Conservation (phyloP, 768 basidiomycete genomes). For the Clitopilus passeckerianus region DNA sequence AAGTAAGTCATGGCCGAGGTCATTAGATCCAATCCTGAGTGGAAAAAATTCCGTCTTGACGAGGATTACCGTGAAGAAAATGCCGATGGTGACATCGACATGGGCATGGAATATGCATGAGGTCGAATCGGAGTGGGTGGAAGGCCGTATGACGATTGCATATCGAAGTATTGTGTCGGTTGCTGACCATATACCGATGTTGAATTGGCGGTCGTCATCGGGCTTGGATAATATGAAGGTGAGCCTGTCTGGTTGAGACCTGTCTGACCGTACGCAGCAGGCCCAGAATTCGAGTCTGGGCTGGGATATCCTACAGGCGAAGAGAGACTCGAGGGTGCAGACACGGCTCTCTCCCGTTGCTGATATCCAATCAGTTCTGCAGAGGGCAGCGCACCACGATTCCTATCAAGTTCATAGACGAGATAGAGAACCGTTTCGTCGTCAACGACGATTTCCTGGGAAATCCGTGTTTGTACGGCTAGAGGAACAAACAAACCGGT, state of each 20-base stretch:
- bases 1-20: neutral
- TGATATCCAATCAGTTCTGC: constrained; percentile 55
- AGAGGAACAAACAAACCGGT: constrained; percentile 16
- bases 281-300: constrained; percentile 2
- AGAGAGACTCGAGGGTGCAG: constrained; percentile 2
- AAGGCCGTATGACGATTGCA: neutral
- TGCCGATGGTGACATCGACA: neutral
- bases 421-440: constrained; percentile 57
- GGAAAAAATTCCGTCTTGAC: neutral
- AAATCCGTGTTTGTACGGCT: constrained; percentile 53
- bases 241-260: neutral
- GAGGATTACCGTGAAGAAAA: neutral
- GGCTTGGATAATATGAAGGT: neutral
- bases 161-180: neutral
- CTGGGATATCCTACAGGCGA: constrained; percentile 1
- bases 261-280: neutral
- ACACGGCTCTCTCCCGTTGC: constrained; percentile 1
- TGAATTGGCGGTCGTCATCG: neutral
- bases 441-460: constrained; percentile 69
- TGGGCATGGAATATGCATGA: neutral
- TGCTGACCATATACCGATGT: neutral
- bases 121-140: neutral
- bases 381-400: constrained; percentile 45
- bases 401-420: constrained; percentile 62
- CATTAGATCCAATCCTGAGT: neutral